A percentile compares a stretch with the other conserved stretches of the same genome.
Conservation (phyloP, 495 filamentous ascomycete genomes). For the Neurospora africana region DNA sequence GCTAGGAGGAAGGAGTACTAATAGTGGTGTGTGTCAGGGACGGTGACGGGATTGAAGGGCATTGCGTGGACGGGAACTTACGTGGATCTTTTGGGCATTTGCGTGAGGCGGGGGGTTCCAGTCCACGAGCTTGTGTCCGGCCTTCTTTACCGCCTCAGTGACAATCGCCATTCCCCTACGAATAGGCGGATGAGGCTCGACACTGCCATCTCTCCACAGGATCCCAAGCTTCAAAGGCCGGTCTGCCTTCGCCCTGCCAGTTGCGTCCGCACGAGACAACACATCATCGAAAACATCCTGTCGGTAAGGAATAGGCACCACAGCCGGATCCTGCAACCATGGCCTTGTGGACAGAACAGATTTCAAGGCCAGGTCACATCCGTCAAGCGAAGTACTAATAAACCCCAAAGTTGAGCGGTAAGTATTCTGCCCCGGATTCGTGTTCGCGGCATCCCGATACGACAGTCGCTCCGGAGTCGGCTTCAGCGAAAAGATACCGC, state of each 20-base stretch:
- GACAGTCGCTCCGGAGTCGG: slow-evolving; percentile 50
- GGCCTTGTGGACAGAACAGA: slow-evolving; percentile 18
- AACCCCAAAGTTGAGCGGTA: slow-evolving; percentile 20
- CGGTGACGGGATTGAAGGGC: not conserved
- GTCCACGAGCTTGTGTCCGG: slow-evolving; percentile 28
- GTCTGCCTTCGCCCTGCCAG: not conserved
- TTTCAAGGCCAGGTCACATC: slow-evolving; percentile 25
- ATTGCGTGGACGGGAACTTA: not conserved
- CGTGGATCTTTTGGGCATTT: slow-evolving; percentile 24
- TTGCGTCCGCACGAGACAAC: slow-evolving; percentile 3
- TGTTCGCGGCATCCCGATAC: slow-evolving; percentile 18
- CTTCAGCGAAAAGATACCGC: slow-evolving; percentile 49
- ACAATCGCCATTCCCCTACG: slow-evolving; percentile 29
- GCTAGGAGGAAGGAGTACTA: slow-evolving; percentile 22
- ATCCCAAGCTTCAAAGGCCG: slow-evolving; percentile 37
- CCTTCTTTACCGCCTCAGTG: slow-evolving; percentile 22
- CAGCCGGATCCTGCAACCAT: slow-evolving; percentile 19
- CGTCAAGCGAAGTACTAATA: slow-evolving; percentile 14
- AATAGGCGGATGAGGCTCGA: slow-evolving; percentile 45
- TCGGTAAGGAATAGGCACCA: slow-evolving; percentile 23
- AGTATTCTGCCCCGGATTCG: slow-evolving; percentile 27
- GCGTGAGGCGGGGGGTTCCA: slow-evolving; percentile 35
- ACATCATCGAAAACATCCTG: slow-evolving; percentile 9
- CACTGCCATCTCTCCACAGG: slow-evolving; percentile 43
- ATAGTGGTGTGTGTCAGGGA: not conserved